Conservation (phyloP, 257 asterid genomes). For the Scutellaria galericulata region DNA sequence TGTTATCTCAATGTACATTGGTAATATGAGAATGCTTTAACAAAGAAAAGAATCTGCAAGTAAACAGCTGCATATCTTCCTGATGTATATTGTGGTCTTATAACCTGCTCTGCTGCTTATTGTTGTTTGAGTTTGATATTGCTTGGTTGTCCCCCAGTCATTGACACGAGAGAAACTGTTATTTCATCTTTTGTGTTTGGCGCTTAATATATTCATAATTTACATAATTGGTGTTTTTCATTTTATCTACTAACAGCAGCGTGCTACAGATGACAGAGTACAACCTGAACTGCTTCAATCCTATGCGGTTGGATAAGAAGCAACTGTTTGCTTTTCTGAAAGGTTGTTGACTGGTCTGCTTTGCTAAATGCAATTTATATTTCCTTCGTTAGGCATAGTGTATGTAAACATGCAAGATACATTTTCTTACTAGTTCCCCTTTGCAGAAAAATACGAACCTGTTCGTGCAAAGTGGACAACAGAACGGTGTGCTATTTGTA, state of each 20-base stretch:
- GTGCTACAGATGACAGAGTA: slow-evolving; percentile 70
- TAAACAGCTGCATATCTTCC: background rate
- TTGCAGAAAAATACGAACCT: slow-evolving; percentile 74
- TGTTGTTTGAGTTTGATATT: slow-evolving; percentile 19
- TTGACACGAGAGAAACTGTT: background rate
- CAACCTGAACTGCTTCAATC: slow-evolving; percentile 47
- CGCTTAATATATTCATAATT: slow-evolving; percentile 6
- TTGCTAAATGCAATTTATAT: slow-evolving; percentile 17
- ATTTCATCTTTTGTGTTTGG: slow-evolving; percentile 20
- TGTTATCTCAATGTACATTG: background rate
- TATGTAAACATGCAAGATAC: background rate
- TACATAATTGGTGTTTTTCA: slow-evolving; percentile 21
- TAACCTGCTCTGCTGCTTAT: background rate
- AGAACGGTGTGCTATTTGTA: slow-evolving; percentile 94
- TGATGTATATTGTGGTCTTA: slow-evolving; percentile 10
- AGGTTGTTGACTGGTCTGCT: slow-evolving; percentile 52
- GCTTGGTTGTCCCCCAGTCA: background rate
- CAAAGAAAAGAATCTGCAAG: background rate
- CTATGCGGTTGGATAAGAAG: slow-evolving; percentile 62
- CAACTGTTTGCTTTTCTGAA: slow-evolving; percentile 67
- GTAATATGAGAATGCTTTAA: slow-evolving; percentile 14
- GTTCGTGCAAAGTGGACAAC: slow-evolving; percentile 88
- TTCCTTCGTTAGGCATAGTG: slow-evolving; percentile 18
- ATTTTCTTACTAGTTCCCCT: slow-evolving; percentile 34
- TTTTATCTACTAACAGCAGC: slow-evolving; percentile 34